Evolutionary conservation across 352 stramenopile genomes (phyloP), one percentile per base, ranked within the genome.

Genomic region (Nothophytophthora sp.): DNA sequence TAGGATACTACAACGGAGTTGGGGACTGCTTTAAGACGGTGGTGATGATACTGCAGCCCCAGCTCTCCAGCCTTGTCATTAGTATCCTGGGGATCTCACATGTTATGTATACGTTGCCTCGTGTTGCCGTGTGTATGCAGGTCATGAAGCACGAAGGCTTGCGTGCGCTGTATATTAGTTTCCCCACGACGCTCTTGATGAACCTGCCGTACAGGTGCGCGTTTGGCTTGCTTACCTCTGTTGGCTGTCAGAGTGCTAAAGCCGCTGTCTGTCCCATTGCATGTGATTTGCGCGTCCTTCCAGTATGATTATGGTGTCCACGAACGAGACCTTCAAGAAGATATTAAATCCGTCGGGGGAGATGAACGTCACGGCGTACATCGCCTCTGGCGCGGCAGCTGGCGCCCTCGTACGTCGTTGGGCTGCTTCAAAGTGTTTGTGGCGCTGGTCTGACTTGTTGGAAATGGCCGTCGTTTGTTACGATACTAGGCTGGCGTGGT

Each of bases 321-420:
- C 90, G 7, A 99, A 99, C 67, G 97, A 99, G 81, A 96, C 74
- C 30, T 88, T 98, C 68, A 98, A 98, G 76, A 98, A 98, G 68
- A 77, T 92, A 47, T 64, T 96, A 57, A 97, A 97, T 55, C 92
- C 92, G 47, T 80, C 72, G 28, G 78, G 75, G 51, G 80, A 90
- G 46, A 87, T 92, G 70, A 92, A 96, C 80, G 86, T 94, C 34
- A 64, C 66, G 34, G 95, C 92, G 27, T 98, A 97, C 50, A 73
- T 99, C 22, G 57, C 96, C 1, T 96, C 94, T 19, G 96, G 96
- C 20, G 89, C 88, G 10, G 73, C 96, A n/a, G 96, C 97, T 13
- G 97, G 97, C 32, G 90, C 89, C 16, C 44, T 99, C 37, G 96
- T 97, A 48, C 71, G 87, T 33, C 8, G 22, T 34, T 3, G 18